These are phyloP conservation scores for Hydrangea macrophylla DNA, from an alignment of 148 eudicot genomes.

Conservation along the genomic window DNA sequence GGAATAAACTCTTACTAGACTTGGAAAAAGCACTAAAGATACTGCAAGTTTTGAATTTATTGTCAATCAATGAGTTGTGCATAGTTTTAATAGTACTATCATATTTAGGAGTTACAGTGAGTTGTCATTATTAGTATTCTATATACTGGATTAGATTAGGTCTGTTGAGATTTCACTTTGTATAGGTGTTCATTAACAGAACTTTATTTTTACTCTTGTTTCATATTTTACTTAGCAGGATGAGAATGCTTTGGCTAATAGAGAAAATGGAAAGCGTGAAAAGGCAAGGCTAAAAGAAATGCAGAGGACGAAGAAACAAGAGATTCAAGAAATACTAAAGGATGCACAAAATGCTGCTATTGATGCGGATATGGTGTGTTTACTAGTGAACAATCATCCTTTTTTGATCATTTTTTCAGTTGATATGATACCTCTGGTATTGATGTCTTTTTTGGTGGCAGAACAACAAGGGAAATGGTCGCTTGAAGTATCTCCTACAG, in stretches of 20 bases:
- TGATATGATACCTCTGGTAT: neutral
- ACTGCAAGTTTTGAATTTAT: too few species aligned
- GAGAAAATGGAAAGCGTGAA: slow-evolving; percentile 68
- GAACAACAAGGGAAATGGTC: slow-evolving; percentile 96
- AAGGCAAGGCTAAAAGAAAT: slow-evolving; percentile 72
- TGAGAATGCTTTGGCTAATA: slow-evolving; percentile 32
- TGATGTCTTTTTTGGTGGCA: slow-evolving; percentile 24
- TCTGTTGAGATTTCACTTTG: too few species aligned
- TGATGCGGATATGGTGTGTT: slow-evolving; percentile 89
- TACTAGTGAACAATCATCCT: neutral
- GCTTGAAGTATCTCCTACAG: slow-evolving; percentile 84
- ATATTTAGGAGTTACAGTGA: too few species aligned
- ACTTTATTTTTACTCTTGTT: too few species aligned
- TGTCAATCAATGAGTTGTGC: too few species aligned
- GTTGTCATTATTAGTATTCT: too few species aligned
- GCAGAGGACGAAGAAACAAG: slow-evolving; percentile 82
- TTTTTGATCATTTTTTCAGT: neutral
- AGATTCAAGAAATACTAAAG: slow-evolving; percentile 82
- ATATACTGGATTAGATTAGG: too few species aligned
- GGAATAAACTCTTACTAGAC: too few species aligned
- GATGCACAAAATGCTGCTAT: slow-evolving; percentile 81
- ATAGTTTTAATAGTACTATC: too few species aligned
- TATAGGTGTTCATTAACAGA: too few species aligned
- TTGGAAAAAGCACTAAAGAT: too few species aligned
- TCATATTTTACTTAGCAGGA: slow-evolving; percentile 34